phyloP scores from a whole-genome alignment of 2,329 filamentous ascomycete species.

The Acrocalymma vagum region DNA sequence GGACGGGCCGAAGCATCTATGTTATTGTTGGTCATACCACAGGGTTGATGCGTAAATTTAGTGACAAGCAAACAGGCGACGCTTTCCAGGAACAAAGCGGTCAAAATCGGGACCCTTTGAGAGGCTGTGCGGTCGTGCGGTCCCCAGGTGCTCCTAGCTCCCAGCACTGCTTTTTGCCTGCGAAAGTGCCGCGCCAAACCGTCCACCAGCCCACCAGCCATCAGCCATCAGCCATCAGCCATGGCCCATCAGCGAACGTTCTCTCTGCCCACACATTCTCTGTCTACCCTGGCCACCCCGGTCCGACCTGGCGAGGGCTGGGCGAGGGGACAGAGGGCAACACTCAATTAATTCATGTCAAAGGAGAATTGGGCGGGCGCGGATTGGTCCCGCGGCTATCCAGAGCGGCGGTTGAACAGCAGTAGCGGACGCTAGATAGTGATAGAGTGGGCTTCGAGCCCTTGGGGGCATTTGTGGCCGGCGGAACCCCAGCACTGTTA shows the following conservation, averaged over 20 bases:
- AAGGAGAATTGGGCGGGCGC: constrained; percentile 7
- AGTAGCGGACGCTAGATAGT: constrained; percentile 24
- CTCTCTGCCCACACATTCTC: too few species aligned
- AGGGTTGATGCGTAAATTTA: constrained; percentile 37
- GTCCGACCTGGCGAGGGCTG: too few species aligned
- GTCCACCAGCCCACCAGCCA: constrained; percentile 15
- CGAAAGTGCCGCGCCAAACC: constrained; percentile 38
- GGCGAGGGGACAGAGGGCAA: not conserved
- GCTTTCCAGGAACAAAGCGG: constrained; percentile 43
- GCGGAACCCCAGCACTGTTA: constrained; percentile 20
- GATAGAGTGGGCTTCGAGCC: constrained; percentile 23
- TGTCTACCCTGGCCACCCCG: too few species aligned
- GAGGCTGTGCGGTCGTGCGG: constrained; percentile 34
- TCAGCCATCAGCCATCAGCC: too few species aligned
- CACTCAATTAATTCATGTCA: too few species aligned
- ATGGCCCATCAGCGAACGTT: too few species aligned
- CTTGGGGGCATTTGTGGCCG: constrained; percentile 23
- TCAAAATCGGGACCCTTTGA: constrained; percentile 41
- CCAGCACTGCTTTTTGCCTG: too few species aligned
- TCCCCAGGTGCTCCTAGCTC: too few species aligned
- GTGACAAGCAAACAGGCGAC: constrained; percentile 31
- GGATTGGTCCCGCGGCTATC: constrained; percentile 22
- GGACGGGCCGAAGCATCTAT: too few species aligned
- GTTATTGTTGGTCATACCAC: too few species aligned
- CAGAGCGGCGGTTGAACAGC: constrained; percentile 27